Base-by-base conservation (phyloP, 768 basidiomycete genomes). In the Nidularia sp. region DNA sequence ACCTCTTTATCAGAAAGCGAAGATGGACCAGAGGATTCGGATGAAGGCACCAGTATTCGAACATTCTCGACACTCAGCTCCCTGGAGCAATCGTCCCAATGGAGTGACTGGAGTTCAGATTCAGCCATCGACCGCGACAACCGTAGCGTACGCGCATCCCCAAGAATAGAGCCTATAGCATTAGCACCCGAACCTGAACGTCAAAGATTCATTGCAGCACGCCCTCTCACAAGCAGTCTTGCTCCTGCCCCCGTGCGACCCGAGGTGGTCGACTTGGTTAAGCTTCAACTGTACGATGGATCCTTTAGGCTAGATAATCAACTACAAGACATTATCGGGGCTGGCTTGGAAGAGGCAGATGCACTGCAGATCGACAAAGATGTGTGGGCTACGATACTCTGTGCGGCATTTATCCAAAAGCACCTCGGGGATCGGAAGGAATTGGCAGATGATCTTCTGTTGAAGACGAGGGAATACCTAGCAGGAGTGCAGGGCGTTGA, bases 31-130 rank as follows among this genome's bases (percentile, higher is more conserved):
- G 67, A 65, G 47, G 50, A 58, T 39, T 33, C n/a, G 36, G 46
- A 22, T 7, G 55, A 36, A 13, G 47, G 47, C 12, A 48, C 55
- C 8, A 57, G 53, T 39, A 49, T 51, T 0, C 55, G 53, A 33
- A 70, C 71, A 0, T 74, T 76, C 53, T 74, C 80, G 8, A 80
- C 78, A 0, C 46, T 81, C 32, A 83, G 81, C 50, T 78, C 81
- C 4, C 58, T 83, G 1, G 69, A 71, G 2, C 70, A 67, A 6
- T 65, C 60, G 22, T 66, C 67, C n/a, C 70, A 66, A 34, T 70
- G 61, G 58, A 69, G 70, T 47, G 62, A 66, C 57, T 57, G 67
- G 70, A 69, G 71, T 60, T 66, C 52, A 55, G 47, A 39, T 39
- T 39, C 36, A 39, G 36, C 36, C n/a, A 39, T 39, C 36, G 9